Conservation (phyloP, 108 stramenopile genomes). For the Skeletonema costatum region DNA sequence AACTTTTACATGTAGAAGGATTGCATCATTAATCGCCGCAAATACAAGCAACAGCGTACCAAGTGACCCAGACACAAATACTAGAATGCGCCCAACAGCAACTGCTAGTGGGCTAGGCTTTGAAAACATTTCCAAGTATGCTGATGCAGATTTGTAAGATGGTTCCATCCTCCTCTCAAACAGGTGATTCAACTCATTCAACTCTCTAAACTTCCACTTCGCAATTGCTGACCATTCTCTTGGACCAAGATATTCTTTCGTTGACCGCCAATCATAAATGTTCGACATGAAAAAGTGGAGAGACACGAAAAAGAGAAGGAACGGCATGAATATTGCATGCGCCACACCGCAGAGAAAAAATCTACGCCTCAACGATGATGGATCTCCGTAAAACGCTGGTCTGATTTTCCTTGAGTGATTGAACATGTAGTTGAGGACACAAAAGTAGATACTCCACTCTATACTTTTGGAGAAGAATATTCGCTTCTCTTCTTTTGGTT, state of each 20-base stretch:
- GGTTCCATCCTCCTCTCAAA: conserved; percentile 88
- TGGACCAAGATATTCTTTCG: conserved; percentile 91
- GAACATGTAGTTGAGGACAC: conserved; percentile 97
- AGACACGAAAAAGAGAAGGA: conserved; percentile 91
- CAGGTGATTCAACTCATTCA: conserved; percentile 93
- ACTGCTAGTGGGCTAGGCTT: conserved; percentile 75
- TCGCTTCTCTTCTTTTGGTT: conserved; percentile 18
- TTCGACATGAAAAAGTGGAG: conserved; percentile 94
- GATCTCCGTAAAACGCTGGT: conserved; percentile 85
- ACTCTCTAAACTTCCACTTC: conserved; percentile 94
- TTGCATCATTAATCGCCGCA: conserved; percentile 91
- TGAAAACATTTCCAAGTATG: conserved; percentile 83
- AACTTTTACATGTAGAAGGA: conserved; percentile 92
- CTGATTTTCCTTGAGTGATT: conserved; percentile 92
- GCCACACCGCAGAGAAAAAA: conserved; percentile 88
- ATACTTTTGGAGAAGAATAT: conserved; percentile 70
- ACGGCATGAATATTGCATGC: conserved; percentile 92
- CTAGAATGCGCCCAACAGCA: conserved; percentile 73
- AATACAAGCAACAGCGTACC: conserved; percentile 90
- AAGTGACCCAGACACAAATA: conserved; percentile 93
- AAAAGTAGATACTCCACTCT: conserved; percentile 91
- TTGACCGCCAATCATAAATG: conserved; percentile 91
- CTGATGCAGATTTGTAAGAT: conserved; percentile 84
- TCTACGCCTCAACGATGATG: conserved; percentile 68
- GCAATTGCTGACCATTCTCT: conserved; percentile 90